phyloP scores from a whole-genome alignment of 768 basidiomycete species.

The Lyophyllum decastes region DNA sequence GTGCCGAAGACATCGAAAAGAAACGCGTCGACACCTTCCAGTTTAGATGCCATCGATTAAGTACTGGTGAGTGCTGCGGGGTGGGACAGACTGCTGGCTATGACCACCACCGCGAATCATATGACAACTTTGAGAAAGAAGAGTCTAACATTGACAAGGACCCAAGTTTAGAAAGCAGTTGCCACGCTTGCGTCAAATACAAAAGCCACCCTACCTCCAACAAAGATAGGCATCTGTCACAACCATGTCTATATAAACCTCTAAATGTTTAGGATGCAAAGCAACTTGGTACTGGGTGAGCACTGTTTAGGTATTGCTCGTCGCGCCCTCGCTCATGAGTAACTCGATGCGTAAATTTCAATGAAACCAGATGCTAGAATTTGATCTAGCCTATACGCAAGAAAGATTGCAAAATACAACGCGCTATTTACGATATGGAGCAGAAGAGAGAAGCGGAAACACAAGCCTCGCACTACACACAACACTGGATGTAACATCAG shows the following conservation, averaged over 20 bases:
- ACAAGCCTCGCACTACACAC: conserved; percentile 22
- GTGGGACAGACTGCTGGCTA: background rate
- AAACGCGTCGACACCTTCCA: conserved; percentile 38
- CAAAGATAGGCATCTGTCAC: conserved; percentile 21
- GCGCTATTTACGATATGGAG: conserved; percentile 30
- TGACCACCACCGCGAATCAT: no score
- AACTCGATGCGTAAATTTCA: background rate
- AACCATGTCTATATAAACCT: no score
- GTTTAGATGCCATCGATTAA: background rate
- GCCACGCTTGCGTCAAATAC: background rate
- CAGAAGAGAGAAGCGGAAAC: conserved; percentile 21
- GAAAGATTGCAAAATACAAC: conserved; percentile 34
- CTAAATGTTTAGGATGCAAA: no score
- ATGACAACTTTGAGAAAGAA: no score
- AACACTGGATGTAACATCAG: conserved; percentile 34
- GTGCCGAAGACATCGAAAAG: conserved; percentile 56
- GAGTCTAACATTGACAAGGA: background rate
- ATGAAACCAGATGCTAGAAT: conserved; percentile 26
- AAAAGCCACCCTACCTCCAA: background rate
- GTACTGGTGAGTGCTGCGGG: background rate
- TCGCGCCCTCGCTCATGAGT: no score
- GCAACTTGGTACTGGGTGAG: no score
- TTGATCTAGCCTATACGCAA: conserved; percentile 32
- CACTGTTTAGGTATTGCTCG: no score
- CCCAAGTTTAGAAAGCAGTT: background rate